Evolutionary conservation across 2,329 filamentous ascomycete species (phyloP), one percentile per base, ranked within the genome.

Genomic region (Cercospora sesami): DNA sequence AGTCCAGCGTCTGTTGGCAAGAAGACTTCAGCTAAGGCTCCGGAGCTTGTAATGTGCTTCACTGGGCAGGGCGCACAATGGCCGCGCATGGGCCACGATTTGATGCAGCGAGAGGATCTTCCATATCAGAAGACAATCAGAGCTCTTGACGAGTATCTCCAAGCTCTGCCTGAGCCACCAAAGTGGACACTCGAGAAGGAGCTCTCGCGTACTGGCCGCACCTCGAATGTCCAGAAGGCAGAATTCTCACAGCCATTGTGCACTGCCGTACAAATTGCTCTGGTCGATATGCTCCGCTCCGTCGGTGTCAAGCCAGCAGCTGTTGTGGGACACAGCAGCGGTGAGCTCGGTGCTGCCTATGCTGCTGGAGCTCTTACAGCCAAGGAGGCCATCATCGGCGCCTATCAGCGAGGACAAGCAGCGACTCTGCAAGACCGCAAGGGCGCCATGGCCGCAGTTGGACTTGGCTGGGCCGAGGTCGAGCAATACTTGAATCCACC

Each of bases 251-350:
- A 71, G 59, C 64, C 68, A 4, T 36, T 63, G 3, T 68, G 62
- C 23, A 71, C 69, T 12, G 69, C 65, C 10, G 30, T 69, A n/a
- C 69, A 71, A 36, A 42, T 68, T 18, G 69, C 69, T 12, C 36
- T 66, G 16, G 63, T 69, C 12, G 48, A 61, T 26, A 3, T 59
- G 26, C 60, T 71, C 9, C 62, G 16, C 60, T 7, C 42, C 12
- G 9, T 23, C 5, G 21, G 48, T 12, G 21, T 53, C 12, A 14
- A 26, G 2, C 48, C 48, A 26, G 48, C 21, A 53, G 48, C 48
- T 23, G 21, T 26, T 26, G 48, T 53, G 48, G 48, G 48, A 14
- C 48, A 53, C 12, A 23, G 18, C 48, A 23, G 18, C 21, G 48
- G 48, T 8, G 48, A 53, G 48, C 18, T 53, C 21, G 48, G 18